Conservation (phyloP, 495 filamentous ascomycete genomes). For the Lophiotrema nucula region DNA sequence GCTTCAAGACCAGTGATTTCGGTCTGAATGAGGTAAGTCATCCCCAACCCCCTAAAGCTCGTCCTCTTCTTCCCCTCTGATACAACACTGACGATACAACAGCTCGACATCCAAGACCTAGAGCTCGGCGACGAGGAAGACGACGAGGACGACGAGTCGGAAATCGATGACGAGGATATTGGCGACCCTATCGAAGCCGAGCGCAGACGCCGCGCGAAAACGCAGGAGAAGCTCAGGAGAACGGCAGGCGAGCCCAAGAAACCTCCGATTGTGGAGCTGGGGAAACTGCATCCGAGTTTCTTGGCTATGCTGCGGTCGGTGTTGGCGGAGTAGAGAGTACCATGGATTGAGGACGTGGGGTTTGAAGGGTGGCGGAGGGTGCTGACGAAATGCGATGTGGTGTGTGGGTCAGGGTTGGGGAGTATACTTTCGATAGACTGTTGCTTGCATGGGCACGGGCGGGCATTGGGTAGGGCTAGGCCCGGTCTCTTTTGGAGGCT, state of each 20-base stretch:
- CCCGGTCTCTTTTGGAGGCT: no score
- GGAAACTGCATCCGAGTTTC: constrained; percentile 76
- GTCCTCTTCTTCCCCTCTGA: neutral
- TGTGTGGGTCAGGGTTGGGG: no score
- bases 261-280: constrained; percentile 73
- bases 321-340: constrained; percentile 75
- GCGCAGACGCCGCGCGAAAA: constrained; percentile 68
- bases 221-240: constrained; percentile 74
- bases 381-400: no score
- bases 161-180: constrained; percentile 73
- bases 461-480: no score
- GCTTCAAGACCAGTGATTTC: constrained; percentile 77
- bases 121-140: constrained; percentile 71
- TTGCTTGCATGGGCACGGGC: no score
- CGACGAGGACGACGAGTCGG: constrained; percentile 55
- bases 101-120: constrained; percentile 78
- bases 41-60: no score
- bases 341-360: no score
- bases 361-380: no score
- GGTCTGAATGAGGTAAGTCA: constrained; percentile 72
- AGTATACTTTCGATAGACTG: no score
- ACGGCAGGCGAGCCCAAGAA: constrained; percentile 88
- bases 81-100: constrained; percentile 17
- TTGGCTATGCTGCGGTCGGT: constrained; percentile 81
- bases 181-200: constrained; percentile 85